Evolutionary conservation across 176 grass and related monocot genomes (phyloP), one percentile per base, ranked within the genome.

Genomic region (Coix lacrymajobi): DNA sequence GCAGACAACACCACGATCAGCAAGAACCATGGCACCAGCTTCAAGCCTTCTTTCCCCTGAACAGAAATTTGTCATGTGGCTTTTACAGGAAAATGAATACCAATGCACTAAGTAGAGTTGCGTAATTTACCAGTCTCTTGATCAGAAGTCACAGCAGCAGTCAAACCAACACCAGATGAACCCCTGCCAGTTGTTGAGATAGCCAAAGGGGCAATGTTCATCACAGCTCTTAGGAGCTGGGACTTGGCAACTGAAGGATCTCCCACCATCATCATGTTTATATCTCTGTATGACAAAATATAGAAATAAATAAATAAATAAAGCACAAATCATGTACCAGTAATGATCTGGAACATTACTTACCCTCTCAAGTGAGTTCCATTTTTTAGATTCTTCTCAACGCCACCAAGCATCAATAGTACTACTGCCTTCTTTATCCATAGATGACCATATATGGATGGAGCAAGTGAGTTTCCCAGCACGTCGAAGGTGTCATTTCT

Each of bases 231-330:
- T 82, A 99, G 81, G 32, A 99, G 93, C 83, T 96, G 96, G 40
- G 96, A 99, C 79, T 99, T 99, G 38, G 96, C 96, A 83, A 99
- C 96, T 33, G 93, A 99, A 85, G 96, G 93, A 88, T 99, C 93
- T 73, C 96, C 96, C 32, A 96, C 96, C 93, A 99, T 99, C 96
- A 99, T 99, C 96, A 99, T 99, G 77, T 99, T 99, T 90, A 99
- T 92, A 86, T 99, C 96, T 76, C 96, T 99, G 80, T 36, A 90
- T 17, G 61, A 36, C 33, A 44, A 88, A 91, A 87, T 5, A 36
- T 7, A 36, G 0, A 57, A 37, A 85, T 17, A 30, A 58, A 58
- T 11, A 39, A 8, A 79, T 71, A 56, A 17, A 17, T 54, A 34
- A 39, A 78, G 31, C 25, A 14, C 29, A 74, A 41, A 82, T 64